Percentiles rank a stretch among this genome's conserved stretches.
Conservation (phyloP, 2,329 filamentous ascomycete species). For the Aspergillus phoenicis region DNA sequence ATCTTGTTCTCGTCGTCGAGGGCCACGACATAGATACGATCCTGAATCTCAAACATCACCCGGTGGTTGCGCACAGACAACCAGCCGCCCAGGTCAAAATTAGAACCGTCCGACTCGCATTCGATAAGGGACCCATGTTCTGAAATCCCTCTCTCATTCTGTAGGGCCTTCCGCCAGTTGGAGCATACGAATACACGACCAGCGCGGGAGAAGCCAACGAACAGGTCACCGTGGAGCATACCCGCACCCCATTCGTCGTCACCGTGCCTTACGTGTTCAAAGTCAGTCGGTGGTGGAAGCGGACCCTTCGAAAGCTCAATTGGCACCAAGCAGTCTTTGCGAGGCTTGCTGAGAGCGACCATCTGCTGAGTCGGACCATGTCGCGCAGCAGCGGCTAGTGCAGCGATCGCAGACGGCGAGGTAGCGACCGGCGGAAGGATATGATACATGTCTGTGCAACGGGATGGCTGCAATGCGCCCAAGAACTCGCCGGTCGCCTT, state of each 20-base stretch:
- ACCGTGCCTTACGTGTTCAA: conserved; percentile 30
- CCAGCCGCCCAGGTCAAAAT: conserved; percentile 53
- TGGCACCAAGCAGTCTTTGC: conserved; percentile 30
- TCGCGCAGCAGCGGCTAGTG: conserved; percentile 24
- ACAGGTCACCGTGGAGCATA: conserved; percentile 45
- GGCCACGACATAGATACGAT: conserved; percentile 47
- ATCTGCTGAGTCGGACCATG: conserved; percentile 26
- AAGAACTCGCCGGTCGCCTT: conserved; percentile 44
- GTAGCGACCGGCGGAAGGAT: conserved; percentile 32
- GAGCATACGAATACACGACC: conserved; percentile 50
- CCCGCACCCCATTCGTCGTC: conserved; percentile 54
- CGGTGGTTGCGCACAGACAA: conserved; percentile 47
- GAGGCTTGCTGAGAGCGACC: conserved; percentile 22
- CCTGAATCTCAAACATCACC: conserved; percentile 49
- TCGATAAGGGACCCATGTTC: conserved; percentile 42
- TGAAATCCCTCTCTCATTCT: conserved; percentile 27
- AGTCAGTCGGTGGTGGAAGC: conserved; percentile 26
- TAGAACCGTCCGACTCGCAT: conserved; percentile 44
- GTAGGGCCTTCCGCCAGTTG: conserved; percentile 46
- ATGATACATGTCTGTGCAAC: conserved; percentile 38
- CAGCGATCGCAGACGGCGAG: conserved; percentile 20
- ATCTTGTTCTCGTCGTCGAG: conserved; percentile 40
- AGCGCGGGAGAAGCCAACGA: conserved; percentile 49
- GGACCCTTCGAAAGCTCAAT: conserved; percentile 32
- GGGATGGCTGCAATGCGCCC: conserved; percentile 42